A percentile compares a stretch with the other conserved stretches of the same genome.
phyloP scores from a whole-genome alignment of 371 early-diverging fungal species.

The Smittium culicis region DNA sequence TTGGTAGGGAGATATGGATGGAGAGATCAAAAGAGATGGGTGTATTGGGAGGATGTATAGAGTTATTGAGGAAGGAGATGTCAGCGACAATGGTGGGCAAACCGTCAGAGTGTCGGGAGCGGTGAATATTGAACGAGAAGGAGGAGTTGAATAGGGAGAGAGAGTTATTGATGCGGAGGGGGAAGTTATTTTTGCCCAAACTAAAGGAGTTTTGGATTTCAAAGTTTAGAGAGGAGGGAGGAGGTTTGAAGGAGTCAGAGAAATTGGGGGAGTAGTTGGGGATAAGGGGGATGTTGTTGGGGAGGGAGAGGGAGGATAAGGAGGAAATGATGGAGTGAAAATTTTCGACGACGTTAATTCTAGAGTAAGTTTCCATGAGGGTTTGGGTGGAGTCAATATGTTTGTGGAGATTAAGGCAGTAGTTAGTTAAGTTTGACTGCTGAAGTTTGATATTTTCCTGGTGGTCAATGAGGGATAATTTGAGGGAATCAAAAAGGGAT shows the following conservation, averaged over 20 bases:
- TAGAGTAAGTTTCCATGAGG: not conserved
- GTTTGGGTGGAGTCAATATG: not conserved
- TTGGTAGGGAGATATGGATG: not conserved
- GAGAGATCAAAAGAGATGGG: too few species aligned
- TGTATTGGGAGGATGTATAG: too few species aligned
- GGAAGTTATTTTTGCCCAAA: not conserved
- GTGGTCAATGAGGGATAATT: too few species aligned
- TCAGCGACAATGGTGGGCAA: not conserved
- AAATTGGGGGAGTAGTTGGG: not conserved
- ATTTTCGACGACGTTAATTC: not conserved
- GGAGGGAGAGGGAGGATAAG: not conserved
- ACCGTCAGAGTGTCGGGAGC: not conserved
- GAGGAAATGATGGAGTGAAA: not conserved
- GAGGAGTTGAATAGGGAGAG: not conserved
- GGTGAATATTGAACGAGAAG: not conserved
- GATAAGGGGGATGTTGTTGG: not conserved
- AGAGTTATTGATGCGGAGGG: not conserved
- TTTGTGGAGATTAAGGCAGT: not conserved
- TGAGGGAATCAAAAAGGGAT: too few species aligned
- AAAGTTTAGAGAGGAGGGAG: not conserved
- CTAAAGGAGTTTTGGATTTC: not conserved
- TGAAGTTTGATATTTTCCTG: too few species aligned
- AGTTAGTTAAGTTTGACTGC: not conserved
- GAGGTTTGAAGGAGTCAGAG: not conserved
- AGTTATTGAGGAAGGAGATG: too few species aligned